Evolutionary conservation across 306 rosid species (phyloP).

Genomic region (Ochetophila trinervis): DNA sequence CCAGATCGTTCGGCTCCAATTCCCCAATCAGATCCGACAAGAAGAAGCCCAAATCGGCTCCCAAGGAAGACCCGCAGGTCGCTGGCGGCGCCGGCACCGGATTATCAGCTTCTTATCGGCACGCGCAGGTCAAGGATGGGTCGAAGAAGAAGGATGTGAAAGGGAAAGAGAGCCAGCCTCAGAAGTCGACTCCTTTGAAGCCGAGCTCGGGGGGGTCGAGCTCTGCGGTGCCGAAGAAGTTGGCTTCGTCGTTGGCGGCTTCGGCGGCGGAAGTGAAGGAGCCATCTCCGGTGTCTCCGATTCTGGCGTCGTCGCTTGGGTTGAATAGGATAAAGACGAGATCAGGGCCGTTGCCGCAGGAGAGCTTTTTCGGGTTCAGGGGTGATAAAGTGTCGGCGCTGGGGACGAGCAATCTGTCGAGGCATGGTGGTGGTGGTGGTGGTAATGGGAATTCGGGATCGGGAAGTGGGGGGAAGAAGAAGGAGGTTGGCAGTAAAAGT

Average conservation of each 20-base stretch:
- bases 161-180: slow-evolving; percentile 40
- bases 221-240: slow-evolving; percentile 38
- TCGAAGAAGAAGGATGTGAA: slow-evolving; percentile 56
- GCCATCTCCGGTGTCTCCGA: slow-evolving; percentile 71
- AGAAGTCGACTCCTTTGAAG: slow-evolving; percentile 32
- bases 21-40: slow-evolving; percentile 89
- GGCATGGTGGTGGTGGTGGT: slow-evolving; percentile 23
- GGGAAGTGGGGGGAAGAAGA: slow-evolving; percentile 52
- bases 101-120: slow-evolving; percentile 24
- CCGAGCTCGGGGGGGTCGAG: slow-evolving; percentile 7
- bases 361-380: slow-evolving; percentile 84
- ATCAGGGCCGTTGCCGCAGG: slow-evolving; percentile 99
- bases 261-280: slow-evolving; percentile 34
- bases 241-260: slow-evolving; percentile 15
- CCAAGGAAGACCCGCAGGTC: slow-evolving; percentile 30
- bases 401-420: slow-evolving; percentile 72
- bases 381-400: slow-evolving; percentile 53
- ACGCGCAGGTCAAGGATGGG: slow-evolving; percentile 42
- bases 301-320: slow-evolving; percentile 84
- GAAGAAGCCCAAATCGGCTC: slow-evolving; percentile 69
- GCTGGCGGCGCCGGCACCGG: background rate
- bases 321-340: slow-evolving; percentile 90
- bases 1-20: slow-evolving; percentile 62
- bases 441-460: slow-evolving; percentile 21
- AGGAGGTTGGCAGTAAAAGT: slow-evolving; percentile 38